Conservation (phyloP, 352 stramenopile species). For the Albugo laibachii region DNA sequence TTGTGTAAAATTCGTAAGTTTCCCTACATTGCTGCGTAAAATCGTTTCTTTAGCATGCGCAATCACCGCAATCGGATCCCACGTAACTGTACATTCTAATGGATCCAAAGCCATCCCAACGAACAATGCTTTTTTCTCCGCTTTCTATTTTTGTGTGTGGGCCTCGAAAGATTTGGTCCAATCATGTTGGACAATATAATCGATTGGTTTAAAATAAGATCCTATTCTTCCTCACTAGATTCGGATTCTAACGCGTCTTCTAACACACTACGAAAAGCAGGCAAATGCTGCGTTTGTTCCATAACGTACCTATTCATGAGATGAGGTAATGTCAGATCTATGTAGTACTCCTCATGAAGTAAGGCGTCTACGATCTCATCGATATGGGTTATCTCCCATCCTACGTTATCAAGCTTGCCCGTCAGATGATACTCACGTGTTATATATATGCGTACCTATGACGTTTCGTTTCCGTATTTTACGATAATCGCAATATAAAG, state of each 20-base stretch:
- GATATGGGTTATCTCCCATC: constrained; percentile 88
- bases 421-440: neutral
- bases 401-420: constrained; percentile 6
- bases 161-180: no score
- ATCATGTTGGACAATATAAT: no score
- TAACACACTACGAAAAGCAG: constrained; percentile 38
- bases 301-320: constrained; percentile 74
- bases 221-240: neutral
- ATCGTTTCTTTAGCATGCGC: constrained; percentile 45
- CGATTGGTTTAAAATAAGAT: no score
- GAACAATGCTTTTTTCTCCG: no score
- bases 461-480: constrained; percentile 82
- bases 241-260: constrained; percentile 39
- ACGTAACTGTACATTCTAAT: constrained; percentile 11
- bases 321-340: constrained; percentile 87
- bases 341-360: constrained; percentile 81
- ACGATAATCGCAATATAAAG: constrained; percentile 90
- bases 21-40: constrained; percentile 56
- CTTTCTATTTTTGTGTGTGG: no score
- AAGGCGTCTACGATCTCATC: constrained; percentile 93
- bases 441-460: constrained; percentile 15
- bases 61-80: constrained; percentile 29
- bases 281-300: constrained; percentile 52
- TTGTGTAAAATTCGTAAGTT: no score
- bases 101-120: no score